Conservation (phyloP, 169 alveolate genomes). For the Eimeria maxima region DNA sequence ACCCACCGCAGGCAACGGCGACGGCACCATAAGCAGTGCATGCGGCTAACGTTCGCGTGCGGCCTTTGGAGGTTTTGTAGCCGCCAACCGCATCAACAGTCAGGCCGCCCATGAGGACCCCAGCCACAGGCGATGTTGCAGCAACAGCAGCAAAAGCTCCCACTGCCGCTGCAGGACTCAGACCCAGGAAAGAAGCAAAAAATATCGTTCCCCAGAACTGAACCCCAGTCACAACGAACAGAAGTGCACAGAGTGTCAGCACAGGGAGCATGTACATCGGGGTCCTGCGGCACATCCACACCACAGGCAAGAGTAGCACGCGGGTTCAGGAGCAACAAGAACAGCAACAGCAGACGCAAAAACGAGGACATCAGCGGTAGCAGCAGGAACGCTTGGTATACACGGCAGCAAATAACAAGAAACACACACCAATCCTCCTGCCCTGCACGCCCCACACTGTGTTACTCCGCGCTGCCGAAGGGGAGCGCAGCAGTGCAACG, state of each 20-base stretch:
- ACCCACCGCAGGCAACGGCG: conserved; percentile 72
- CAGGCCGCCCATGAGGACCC: conserved; percentile 81
- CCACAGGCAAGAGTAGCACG: neutral
- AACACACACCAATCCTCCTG: neutral
- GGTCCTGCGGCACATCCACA: conserved; percentile 24
- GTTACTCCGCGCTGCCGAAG: neutral
- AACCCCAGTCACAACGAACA: conserved; percentile 84
- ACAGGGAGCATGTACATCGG: conserved; percentile 79
- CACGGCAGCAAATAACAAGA: neutral
- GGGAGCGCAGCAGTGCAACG: neutral
- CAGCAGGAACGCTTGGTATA: neutral
- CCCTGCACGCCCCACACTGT: neutral
- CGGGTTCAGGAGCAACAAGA: neutral
- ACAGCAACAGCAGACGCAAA: neutral
- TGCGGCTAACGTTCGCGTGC: conserved; percentile 53
- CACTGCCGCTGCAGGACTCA: conserved; percentile 70
- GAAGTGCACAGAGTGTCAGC: conserved; percentile 81
- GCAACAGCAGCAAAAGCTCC: conserved; percentile 80
- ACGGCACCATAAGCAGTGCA: conserved; percentile 75
- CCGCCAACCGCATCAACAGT: conserved; percentile 79
- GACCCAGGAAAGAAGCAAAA: conserved; percentile 46
- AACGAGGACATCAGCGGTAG: neutral
- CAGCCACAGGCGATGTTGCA: conserved; percentile 79
- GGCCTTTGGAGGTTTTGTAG: conserved; percentile 58
- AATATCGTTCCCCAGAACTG: conserved; percentile 81